Percentiles rank a stretch among this genome's conserved stretches.
Evolutionary conservation across 192 early-diverging fungal species (phyloP).

Genomic region (Cetraspora pellucida): DNA sequence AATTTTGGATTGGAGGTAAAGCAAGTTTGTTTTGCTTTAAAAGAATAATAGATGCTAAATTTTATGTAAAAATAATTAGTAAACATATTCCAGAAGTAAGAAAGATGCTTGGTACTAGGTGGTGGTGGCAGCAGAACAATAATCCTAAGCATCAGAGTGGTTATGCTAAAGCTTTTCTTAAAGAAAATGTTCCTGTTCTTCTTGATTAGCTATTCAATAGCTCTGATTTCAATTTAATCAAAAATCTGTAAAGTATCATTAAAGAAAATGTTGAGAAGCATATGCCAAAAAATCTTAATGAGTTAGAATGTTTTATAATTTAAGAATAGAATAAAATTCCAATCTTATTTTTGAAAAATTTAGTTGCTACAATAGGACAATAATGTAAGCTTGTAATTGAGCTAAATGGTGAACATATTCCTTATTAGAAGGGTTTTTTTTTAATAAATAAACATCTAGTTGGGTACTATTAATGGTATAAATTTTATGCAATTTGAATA

Average conservation of each 20-base stretch:
- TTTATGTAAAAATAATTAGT: constrained; percentile 11
- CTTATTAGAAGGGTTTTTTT: constrained; percentile 11
- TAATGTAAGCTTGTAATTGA: not conserved
- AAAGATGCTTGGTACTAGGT: not conserved
- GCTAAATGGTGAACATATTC: not conserved
- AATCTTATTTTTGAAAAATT: not conserved
- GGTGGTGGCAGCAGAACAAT: constrained; percentile 8
- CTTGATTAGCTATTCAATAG: constrained; percentile 24
- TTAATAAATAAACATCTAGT: not conserved
- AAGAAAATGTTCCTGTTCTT: constrained; percentile 7
- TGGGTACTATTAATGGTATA: not conserved
- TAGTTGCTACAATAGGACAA: not conserved
- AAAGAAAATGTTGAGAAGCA: not conserved
- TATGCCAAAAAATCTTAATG: constrained; percentile 24
- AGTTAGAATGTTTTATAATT: not conserved
- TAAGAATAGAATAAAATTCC: constrained; percentile 4
- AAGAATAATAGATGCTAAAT: constrained; percentile 16
- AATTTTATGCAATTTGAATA: not conserved
- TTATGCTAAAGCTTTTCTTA: not conserved
- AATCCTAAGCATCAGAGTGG: constrained; percentile 16
- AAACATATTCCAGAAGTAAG: constrained; percentile 16
- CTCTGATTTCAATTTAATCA: too few relatives aligned
- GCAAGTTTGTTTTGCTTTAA: constrained; percentile 18
- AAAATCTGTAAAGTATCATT: not conserved
- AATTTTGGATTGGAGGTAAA: constrained; percentile 7